Evolutionary conservation across 768 basidiomycete genomes (phyloP), one percentile per base, ranked within the genome.

Genomic region (Cytidiella melzeri): DNA sequence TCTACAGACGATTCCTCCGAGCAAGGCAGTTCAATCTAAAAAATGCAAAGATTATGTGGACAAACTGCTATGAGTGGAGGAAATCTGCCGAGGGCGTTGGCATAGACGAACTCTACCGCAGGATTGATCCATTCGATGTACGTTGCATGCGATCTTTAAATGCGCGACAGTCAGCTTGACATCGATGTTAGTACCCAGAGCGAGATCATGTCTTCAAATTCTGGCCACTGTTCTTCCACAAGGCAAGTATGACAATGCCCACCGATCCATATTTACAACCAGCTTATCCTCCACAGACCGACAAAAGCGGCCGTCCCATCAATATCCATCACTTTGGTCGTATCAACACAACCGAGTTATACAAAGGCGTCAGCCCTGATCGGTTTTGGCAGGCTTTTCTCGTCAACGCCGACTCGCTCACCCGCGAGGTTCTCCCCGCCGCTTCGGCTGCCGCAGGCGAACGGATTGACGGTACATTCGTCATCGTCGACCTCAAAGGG

Each of bases 221-320:
- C 53, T 89, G 86, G 86, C 84, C 84, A 3, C 76, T 87, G 71
- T 87, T 77, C 55, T 87, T 84, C 57, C 86, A 89, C 64, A 87
- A 87, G 70, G 84, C 79, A 44, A 25, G 74, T 51, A 47, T 11
- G 24, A 24, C 41, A 9, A 30, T 39, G 3, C 18, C 23, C 18
- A 34, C 10, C 52, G 19, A 3, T 21, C 3, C 30, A 20, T 23
- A 18, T 15, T 30, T 19, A 13, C 25, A 5, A 9, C 18, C 23
- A 18, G 19, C 47, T 41, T 5, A 20, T 51, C 25, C 24, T 6
- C 41, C 18, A 34, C 53, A 85, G 80, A 83, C 79, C 42, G 85
- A 88, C 67, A 87, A 85, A 82, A 72, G 77, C 71, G 86, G 86
- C 18, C 81, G 84, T 9, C 86, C 86, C 3, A 55, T 89, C 34